Conservation (phyloP, 768 basidiomycete genomes). For the Kwoniella botswanensis region DNA sequence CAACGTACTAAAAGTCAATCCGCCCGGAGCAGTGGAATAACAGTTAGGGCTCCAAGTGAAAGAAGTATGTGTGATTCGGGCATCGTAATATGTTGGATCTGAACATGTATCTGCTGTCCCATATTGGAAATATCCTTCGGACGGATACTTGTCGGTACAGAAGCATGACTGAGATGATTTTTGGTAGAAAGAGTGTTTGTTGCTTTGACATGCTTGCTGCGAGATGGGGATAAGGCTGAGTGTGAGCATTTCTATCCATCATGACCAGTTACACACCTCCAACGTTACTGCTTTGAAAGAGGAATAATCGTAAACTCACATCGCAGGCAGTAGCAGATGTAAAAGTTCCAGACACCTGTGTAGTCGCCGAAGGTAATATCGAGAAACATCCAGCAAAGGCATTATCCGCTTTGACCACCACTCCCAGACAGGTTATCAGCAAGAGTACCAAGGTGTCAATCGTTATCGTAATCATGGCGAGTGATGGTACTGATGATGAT, state of each 20-base stretch:
- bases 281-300: background rate
- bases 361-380: constrained; percentile 5
- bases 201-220: constrained; percentile 8
- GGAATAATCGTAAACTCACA: background rate
- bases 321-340: constrained; percentile 6
- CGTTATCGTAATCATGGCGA: too few species aligned
- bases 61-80: constrained; percentile 9
- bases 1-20: background rate
- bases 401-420: constrained; percentile 5
- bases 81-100: constrained; percentile 6
- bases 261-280: background rate
- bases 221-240: too few species aligned
- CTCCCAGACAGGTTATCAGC: background rate
- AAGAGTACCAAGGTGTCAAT: background rate
- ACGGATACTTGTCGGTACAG: constrained; percentile 18
- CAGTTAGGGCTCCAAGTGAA: background rate
- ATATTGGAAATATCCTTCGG: background rate
- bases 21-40: constrained; percentile 6
- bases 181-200: constrained; percentile 16
- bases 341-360: constrained; percentile 2
- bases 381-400: constrained; percentile 16
- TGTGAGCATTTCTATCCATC: too few species aligned
- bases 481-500: too few species aligned
- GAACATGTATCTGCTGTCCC: constrained; percentile 10
- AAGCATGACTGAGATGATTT: constrained; percentile 4